A percentile compares a stretch with the other conserved stretches of the same genome.
Evolutionary conservation across 139 green algal species (phyloP).

Genomic region (Mychonastes homosphaera): DNA sequence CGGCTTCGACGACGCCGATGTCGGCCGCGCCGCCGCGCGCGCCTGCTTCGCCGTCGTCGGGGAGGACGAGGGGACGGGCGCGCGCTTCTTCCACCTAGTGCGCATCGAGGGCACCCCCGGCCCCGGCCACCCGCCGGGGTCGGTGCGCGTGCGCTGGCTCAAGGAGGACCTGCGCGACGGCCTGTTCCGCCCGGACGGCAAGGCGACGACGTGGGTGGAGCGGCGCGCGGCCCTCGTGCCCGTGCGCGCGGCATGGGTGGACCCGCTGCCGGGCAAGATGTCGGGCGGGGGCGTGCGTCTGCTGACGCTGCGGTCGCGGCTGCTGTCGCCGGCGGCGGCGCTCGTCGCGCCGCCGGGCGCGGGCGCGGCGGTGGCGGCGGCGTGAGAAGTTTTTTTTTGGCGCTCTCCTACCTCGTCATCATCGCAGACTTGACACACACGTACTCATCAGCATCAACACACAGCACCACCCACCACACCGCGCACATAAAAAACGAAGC

Average conservation of each 20-base stretch:
- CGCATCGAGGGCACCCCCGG: neutral
- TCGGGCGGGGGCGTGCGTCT: no score
- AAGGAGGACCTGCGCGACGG: conserved; percentile 35
- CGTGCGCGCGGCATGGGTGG: conserved; percentile 30
- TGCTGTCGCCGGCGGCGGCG: no score
- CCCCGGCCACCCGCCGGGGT: neutral
- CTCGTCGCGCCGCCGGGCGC: no score
- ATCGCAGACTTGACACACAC: no score
- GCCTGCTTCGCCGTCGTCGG: neutral
- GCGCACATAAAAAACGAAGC: no score
- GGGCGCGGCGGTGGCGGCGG: no score
- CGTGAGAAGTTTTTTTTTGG: no score
- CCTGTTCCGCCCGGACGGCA: conserved; percentile 27
- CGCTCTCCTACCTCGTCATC: no score
- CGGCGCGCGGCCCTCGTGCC: conserved; percentile 16
- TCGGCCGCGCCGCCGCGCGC: neutral
- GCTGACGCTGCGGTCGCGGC: no score
- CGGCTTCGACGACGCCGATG: neutral
- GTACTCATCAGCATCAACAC: no score
- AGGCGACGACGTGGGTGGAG: conserved; percentile 40
- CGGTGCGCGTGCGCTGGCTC: conserved; percentile 32
- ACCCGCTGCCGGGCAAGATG: no score
- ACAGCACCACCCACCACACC: no score
- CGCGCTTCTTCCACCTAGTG: conserved; percentile 29
- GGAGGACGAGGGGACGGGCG: neutral